Evolutionary conservation across 106 monocot genomes (phyloP).

Genomic region (Allium fistulosum): DNA sequence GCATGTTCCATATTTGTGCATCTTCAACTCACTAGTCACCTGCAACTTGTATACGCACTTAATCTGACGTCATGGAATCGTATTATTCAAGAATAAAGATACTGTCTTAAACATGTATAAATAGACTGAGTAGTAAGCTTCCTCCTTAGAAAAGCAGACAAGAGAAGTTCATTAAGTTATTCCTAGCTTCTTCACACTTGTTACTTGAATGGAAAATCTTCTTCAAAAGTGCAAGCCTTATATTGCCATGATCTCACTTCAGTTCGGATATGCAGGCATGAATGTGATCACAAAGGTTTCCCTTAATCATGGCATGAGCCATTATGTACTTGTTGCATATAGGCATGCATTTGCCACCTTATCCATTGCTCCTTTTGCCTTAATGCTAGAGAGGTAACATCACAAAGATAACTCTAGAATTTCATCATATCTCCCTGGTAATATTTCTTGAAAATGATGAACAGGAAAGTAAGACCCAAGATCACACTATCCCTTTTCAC

Average conservation of each 20-base stretch:
- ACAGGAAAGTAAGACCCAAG: conserved; percentile 52
- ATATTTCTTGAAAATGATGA: no score
- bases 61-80: no score
- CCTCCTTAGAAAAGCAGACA: no score
- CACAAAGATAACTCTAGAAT: background rate
- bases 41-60: no score
- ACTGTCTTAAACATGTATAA: no score
- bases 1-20: no score
- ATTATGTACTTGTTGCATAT: conserved; percentile 61
- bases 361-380: conserved; percentile 60
- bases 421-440: no score
- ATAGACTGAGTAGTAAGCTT: no score
- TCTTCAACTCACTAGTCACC: no score
- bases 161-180: no score
- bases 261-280: conserved; percentile 74
- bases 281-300: conserved; percentile 59
- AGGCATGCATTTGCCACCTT: conserved; percentile 66
- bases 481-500: conserved; percentile 46
- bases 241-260: conserved; percentile 49
- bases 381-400: conserved; percentile 50
- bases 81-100: no score
- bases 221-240: conserved; percentile 19
- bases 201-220: background rate
- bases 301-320: conserved; percentile 64
- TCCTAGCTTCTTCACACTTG: no score